Conservation (phyloP, 495 filamentous ascomycete genomes). For the Hypoxylon fragiforme region DNA sequence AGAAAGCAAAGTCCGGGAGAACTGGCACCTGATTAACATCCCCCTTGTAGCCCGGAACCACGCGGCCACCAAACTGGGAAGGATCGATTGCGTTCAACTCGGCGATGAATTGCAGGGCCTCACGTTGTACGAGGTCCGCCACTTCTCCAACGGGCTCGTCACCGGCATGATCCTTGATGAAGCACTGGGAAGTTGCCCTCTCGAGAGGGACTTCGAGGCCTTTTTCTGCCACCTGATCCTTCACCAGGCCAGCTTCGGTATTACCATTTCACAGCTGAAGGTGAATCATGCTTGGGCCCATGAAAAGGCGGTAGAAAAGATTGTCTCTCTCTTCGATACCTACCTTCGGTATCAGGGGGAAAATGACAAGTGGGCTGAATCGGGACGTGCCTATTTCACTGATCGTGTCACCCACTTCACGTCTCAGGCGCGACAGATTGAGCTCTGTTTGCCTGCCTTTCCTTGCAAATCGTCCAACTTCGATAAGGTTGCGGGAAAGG, state of each 20-base stretch:
- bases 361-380: constrained; percentile 27
- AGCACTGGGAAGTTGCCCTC: background rate
- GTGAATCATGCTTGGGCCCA: background rate
- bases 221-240: constrained; percentile 15
- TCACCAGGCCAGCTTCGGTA: constrained; percentile 9
- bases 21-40: constrained; percentile 7
- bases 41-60: background rate
- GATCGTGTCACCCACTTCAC: constrained; percentile 34
- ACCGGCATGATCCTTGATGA: constrained; percentile 15
- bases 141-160: background rate
- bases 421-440: constrained; percentile 21
- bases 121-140: constrained; percentile 8
- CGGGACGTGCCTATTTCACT: constrained; percentile 28
- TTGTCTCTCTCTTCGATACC: constrained; percentile 31
- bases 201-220: constrained; percentile 9
- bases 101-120: background rate
- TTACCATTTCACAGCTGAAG: background rate
- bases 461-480: constrained; percentile 42
- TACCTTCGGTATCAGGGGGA: constrained; percentile 28
- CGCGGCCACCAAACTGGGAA: background rate
- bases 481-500: constrained; percentile 34
- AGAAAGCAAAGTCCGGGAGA: background rate
- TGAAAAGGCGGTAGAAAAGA: constrained; percentile 13
- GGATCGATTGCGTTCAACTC: background rate
- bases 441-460: constrained; percentile 40